Evolutionary conservation across 164 flowering plant species (phyloP), one percentile per base, ranked within the genome.

Genomic region (Chimonanthus praecox): DNA sequence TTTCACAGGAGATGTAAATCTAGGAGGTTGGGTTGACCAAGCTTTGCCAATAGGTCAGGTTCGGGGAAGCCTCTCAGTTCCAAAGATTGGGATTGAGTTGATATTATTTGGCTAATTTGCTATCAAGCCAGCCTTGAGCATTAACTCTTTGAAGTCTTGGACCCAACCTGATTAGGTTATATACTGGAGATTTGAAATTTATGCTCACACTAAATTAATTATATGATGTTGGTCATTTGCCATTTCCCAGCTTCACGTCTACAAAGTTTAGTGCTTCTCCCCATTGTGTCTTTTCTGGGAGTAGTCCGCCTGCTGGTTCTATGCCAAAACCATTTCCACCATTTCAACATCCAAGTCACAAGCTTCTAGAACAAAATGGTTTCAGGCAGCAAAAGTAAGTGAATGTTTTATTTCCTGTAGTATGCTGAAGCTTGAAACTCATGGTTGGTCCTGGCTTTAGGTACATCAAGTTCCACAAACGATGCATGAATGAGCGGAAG

Each of bases 261-360:
- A 89, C 91, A 71, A 92, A 83, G 78, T 80, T 91, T 84, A 88
- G 98, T 77, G 84, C 78, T 71, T 89, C 97, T 70, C 95, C 97
- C 44, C 93, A 80, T 77, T 87, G 94, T 71, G 69, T 73, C 74
- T 83, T 87, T 67, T 81, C 88, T 47, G 89, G 93, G 47, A 83
- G 88, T 78, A 92, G 98, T 82, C 96, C 98, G 44, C 99, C 98
- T 0, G 96, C 90, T 71, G 97, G 97, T 61, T 95, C 99, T 21
- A 58, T 88, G 81, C 97, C 97, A 71, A 93, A 92, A 82, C 76
- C 98, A 70, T 87, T 95, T 76, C 98, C 96, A 65, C 88, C 93
- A 60, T 95, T 93, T 84, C 99, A 93, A 83, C 99, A 95, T 82
- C 96, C 99, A 70, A 95, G 99, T 80, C 99, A 95, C 82, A 91